phyloP scores from a whole-genome alignment of 768 basidiomycete species.

The Trametes cinnabarina region DNA sequence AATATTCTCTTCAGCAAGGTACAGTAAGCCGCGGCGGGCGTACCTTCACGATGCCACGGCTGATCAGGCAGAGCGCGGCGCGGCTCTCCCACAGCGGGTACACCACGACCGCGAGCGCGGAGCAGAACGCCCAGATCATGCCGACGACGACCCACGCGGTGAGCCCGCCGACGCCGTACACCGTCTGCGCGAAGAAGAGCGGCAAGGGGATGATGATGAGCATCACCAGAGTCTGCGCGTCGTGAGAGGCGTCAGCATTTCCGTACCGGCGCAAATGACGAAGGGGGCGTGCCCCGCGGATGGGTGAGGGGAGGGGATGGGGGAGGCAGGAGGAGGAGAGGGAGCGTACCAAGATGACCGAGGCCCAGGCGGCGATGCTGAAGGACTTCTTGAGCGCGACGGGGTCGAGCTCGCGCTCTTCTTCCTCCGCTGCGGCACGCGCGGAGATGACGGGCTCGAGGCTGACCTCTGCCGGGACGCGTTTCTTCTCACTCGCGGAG shows the following conservation, averaged over 20 bases:
- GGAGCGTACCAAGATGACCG: constrained; percentile 55
- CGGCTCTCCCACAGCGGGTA: constrained; percentile 89
- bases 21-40: not conserved
- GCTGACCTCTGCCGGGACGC: constrained; percentile 18
- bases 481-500: constrained; percentile 40
- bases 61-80: constrained; percentile 57
- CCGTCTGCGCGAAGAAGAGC: constrained; percentile 76
- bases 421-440: constrained; percentile 29
- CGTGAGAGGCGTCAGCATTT: not conserved
- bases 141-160: constrained; percentile 81
- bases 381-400: constrained; percentile 70
- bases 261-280: no score
- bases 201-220: constrained; percentile 81
- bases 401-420: constrained; percentile 62
- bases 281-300: no score
- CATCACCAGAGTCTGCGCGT: constrained; percentile 52
- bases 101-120: constrained; percentile 70
- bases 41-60: constrained; percentile 64
- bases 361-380: constrained; percentile 76
- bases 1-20: no score
- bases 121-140: constrained; percentile 82
- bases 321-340: not conserved
- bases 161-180: constrained; percentile 64
- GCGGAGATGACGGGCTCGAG: constrained; percentile 36
- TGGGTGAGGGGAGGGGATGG: not conserved